Base-by-base conservation (phyloP, 805 yeast species). In the Pichia nanzhaoensis region DNA sequence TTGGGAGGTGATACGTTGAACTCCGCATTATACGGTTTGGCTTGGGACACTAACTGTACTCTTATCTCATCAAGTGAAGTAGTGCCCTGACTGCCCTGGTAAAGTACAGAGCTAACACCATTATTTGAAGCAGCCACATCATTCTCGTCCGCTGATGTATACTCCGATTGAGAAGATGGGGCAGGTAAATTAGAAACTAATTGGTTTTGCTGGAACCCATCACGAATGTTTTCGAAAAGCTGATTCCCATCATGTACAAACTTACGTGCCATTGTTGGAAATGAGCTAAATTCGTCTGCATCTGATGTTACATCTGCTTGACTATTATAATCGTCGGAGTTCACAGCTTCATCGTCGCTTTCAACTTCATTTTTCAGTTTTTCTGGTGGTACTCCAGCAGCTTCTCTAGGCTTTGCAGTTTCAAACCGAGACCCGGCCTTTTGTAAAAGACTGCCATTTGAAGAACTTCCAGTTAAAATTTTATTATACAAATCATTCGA, bases 301-400 rank as follows among this genome's bases (percentile, higher is more conserved):
- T 60, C 61, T 1, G 64, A 59, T 3, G 64, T 60, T 36, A 53
- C 48, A 16, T 57, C 60, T 17, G 55, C 58, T 2, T 58, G 34
- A 12, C 12, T 10, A 13, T 22, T 22, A 5, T 3, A 19, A 18
- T 30, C 22, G 18, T 41, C 28, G 10, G 31, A 37, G 2, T 37
- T 35, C 8, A 30, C n/a, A n/a, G n/a, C 31, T 22, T 31, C 22
- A 8, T 31, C 21, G 31, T 19, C 13, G 20, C 31, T 17, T 10
- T 28, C 28, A 5, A 30, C 27, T n/a, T n/a, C n/a, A n/a, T n/a
- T n/a, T n/a, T n/a, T n/a, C n/a, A n/a, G n/a, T n/a, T n/a, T n/a
- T n/a, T n/a, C n/a, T n/a, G n/a, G n/a, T n/a, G n/a, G n/a, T n/a
- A n/a, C n/a, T n/a, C n/a, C n/a, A n/a, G n/a, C n/a, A n/a, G n/a